A percentile compares a stretch with the other conserved stretches of the same genome.
phyloP scores from a whole-genome alignment of 208 protist species.

The Leishmania aethiopica region DNA sequence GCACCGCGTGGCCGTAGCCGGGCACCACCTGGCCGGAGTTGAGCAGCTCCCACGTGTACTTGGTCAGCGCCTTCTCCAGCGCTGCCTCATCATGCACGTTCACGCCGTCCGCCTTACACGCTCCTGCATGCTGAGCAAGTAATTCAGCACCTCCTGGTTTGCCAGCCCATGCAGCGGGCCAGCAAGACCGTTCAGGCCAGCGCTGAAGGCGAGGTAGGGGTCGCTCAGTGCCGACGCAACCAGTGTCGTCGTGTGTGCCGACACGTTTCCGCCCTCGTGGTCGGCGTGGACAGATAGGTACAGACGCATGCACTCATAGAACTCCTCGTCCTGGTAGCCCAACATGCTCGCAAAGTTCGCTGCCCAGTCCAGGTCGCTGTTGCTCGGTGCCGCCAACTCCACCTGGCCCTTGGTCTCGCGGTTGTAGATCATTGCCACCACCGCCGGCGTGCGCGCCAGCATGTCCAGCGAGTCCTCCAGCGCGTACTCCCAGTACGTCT shows the following conservation, averaged over 20 bases:
- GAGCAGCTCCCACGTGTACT: conserved; percentile 92
- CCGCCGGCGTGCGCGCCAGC: conserved; percentile 86
- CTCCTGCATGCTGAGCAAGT: conserved; percentile 67
- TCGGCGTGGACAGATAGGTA: conserved; percentile 97
- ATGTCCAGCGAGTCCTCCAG: conserved; percentile 95
- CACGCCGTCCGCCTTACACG: conserved; percentile 58
- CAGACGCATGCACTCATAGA: conserved; percentile 98
- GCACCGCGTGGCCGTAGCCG: conserved; percentile 98
- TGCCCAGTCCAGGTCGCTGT: conserved; percentile 91
- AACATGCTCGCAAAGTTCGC: conserved; percentile 96
- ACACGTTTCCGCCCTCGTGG: conserved; percentile 97
- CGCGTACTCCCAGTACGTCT: conserved; percentile 95
- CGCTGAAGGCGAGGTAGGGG: conserved; percentile 96
- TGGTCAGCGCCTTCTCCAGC: conserved; percentile 77
- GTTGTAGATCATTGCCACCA: conserved; percentile 95
- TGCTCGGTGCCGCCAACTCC: conserved; percentile 45
- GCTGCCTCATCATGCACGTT: conserved; percentile 51
- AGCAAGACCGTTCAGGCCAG: conserved; percentile 96
- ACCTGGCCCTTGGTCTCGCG: conserved; percentile 56
- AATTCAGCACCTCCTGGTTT: conserved; percentile 97
- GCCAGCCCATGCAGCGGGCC: conserved; percentile 98
- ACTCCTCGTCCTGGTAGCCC: conserved; percentile 90
- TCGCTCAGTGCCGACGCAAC: conserved; percentile 97
- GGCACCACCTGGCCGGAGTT: conserved; percentile 93
- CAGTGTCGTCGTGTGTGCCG: conserved; percentile 97